Evolutionary conservation across 257 asterid species (phyloP).

Genomic region (Jasminum sambac): DNA sequence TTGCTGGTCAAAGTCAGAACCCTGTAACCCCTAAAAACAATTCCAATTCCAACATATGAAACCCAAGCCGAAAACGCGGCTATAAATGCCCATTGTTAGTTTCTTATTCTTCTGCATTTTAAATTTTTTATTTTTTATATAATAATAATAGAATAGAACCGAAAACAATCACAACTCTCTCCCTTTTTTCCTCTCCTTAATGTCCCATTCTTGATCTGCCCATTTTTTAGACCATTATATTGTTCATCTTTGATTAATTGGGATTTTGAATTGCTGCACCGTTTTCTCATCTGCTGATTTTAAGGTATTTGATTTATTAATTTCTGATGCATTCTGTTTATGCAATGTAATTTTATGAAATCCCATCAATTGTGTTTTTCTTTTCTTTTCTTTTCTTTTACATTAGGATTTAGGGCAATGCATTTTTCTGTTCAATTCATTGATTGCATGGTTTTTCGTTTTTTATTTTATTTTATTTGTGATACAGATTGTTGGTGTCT

Average conservation of each 20-base stretch:
- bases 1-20: slow-evolving; percentile 49
- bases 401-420: slow-evolving; percentile 1
- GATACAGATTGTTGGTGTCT: slow-evolving; percentile 49
- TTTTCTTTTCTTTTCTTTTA: slow-evolving; percentile 19
- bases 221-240: slow-evolving; percentile 25
- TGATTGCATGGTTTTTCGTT: slow-evolving; percentile 5
- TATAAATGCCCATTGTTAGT: slow-evolving; percentile 31
- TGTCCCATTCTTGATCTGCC: slow-evolving; percentile 29
- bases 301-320: slow-evolving; percentile 25
- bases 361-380: slow-evolving; percentile 14
- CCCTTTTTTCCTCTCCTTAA: slow-evolving; percentile 10
- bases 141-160: background rate
- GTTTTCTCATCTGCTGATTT: slow-evolving; percentile 26
- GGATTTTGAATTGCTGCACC: slow-evolving; percentile 25
- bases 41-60: slow-evolving; percentile 30
- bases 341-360: slow-evolving; percentile 18
- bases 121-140: background rate
- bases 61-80: slow-evolving; percentile 34
- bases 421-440: slow-evolving; percentile 5
- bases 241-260: slow-evolving; percentile 23
- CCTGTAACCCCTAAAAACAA: slow-evolving; percentile 20
- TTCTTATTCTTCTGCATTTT: slow-evolving; percentile 5
- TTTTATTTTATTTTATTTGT: slow-evolving; percentile 20
- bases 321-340: slow-evolving; percentile 10
- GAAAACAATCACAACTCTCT: slow-evolving; percentile 5